Evolutionary conservation across 2,329 filamentous ascomycete genomes (phyloP).

Genomic region (Beauveria sp.): DNA sequence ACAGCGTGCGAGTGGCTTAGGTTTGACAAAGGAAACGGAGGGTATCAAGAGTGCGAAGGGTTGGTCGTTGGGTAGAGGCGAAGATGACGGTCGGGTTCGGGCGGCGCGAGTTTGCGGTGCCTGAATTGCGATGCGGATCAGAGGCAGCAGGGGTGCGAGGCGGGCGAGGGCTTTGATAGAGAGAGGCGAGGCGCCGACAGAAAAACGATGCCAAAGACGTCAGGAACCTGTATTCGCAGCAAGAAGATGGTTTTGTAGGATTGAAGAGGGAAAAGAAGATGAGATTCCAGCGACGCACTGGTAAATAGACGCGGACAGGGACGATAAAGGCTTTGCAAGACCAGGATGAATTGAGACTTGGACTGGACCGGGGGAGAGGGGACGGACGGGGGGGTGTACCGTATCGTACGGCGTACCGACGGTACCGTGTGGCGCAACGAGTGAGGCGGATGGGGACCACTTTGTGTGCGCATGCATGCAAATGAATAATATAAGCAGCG

Average conservation of each 20-base stretch:
- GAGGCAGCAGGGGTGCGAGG: background rate
- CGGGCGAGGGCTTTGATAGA: background rate
- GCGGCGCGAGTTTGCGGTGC: background rate
- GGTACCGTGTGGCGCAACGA: background rate
- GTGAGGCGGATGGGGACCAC: background rate
- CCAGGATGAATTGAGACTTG: background rate
- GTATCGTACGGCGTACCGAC: too few relatives aligned
- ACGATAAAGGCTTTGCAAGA: background rate
- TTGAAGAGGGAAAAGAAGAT: background rate
- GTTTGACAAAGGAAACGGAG: background rate
- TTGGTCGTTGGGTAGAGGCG: background rate
- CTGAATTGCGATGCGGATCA: background rate
- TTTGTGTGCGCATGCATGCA: background rate
- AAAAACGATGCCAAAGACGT: background rate
- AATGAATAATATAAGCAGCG: background rate
- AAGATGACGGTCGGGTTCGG: background rate
- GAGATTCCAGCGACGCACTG: background rate
- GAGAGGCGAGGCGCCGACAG: background rate
- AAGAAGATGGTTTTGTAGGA: background rate
- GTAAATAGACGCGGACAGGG: background rate
- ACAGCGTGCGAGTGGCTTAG: background rate
- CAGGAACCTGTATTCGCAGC: background rate
- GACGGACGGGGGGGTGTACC: too few relatives aligned
- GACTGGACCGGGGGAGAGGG: background rate
- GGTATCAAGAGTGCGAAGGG: background rate